phyloP scores from a whole-genome alignment of 148 eudicot species.

The Bassia scoparia region DNA sequence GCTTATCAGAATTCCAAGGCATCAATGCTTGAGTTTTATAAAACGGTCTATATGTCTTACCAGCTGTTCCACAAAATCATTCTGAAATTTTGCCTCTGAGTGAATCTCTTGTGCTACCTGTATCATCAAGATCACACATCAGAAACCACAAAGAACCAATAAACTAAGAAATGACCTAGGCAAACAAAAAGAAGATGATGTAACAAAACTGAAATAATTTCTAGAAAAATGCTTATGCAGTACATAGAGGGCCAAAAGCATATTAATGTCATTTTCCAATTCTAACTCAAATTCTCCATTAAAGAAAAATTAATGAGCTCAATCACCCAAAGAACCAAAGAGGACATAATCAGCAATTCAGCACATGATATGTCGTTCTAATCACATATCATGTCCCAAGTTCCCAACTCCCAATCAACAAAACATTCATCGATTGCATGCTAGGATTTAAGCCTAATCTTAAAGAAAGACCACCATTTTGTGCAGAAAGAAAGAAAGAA shows the following conservation, averaged over 20 bases:
- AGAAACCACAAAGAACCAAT: conserved; percentile 2
- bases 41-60: conserved; percentile 31
- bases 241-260: neutral
- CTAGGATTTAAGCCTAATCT: neutral
- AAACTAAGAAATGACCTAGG: neutral
- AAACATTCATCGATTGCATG: too few relatives aligned
- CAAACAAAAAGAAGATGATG: neutral
- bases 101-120: conserved; percentile 84
- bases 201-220: neutral
- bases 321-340: neutral
- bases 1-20: neutral
- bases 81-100: conserved; percentile 72
- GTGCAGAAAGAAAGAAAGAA: too few relatives aligned
- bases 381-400: neutral
- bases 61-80: conserved; percentile 75
- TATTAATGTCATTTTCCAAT: neutral
- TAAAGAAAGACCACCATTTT: neutral
- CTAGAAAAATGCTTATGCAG: neutral
- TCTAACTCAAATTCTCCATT: neutral
- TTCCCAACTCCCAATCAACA: neutral
- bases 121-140: conserved; percentile 12
- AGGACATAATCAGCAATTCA: too few relatives aligned
- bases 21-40: neutral
- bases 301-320: too few relatives aligned
- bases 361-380: neutral